These are phyloP conservation scores for Eucalyptus coolabah DNA, from an alignment of 345 rosid genomes.

Conservation along the genomic window DNA sequence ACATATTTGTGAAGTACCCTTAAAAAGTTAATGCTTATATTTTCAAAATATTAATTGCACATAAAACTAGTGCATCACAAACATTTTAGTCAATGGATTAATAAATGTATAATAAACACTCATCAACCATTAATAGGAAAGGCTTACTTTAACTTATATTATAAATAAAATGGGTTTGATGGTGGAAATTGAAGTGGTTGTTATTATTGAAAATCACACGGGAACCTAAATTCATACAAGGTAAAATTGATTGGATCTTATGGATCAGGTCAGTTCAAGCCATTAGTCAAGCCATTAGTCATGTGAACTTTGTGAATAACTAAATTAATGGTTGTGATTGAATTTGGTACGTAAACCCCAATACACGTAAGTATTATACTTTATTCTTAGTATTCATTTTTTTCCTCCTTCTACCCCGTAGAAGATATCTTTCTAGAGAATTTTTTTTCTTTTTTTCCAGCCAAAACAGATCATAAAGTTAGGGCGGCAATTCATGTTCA, in stretches of 20 bases:
- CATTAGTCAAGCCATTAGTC: neutral
- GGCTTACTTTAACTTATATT: neutral
- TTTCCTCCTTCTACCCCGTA: neutral
- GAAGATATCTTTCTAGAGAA: neutral
- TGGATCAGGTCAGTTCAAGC: fast-evolving
- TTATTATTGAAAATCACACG: neutral
- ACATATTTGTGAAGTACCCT: neutral
- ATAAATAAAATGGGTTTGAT: neutral
- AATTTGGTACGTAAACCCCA: neutral
- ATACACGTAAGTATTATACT: neutral
- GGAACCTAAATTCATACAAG: neutral
- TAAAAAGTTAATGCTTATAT: neutral
- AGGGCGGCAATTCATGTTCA: neutral
- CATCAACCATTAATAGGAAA: neutral
- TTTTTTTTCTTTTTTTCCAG: neutral
- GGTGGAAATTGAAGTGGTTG: neutral
- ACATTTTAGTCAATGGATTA: neutral
- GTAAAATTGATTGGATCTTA: neutral
- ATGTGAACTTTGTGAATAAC: fast-evolving
- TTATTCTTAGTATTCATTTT: neutral
- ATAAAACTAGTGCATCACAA: neutral
- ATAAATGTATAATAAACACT: neutral
- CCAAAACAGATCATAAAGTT: neutral
- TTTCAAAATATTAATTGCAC: neutral
- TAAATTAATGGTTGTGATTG: neutral